A percentile compares a stretch with the other conserved stretches of the same genome.
Conservation (phyloP, 257 asterid genomes). For the Fraxinus pennsylvanica region DNA sequence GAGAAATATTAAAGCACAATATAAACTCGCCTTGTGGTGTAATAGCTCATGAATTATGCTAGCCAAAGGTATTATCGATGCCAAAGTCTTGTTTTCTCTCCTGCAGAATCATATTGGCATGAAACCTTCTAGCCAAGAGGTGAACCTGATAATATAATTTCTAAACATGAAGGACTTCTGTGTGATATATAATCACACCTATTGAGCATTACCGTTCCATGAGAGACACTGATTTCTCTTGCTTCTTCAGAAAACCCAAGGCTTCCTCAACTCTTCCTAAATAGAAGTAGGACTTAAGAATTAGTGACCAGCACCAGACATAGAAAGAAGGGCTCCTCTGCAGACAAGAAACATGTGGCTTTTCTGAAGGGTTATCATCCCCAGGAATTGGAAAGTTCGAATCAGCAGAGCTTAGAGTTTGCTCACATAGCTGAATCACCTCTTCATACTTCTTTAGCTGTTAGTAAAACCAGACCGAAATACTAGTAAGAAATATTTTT, state of each 20-base stretch:
- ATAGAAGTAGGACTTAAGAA: conserved; percentile 69
- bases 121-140: conserved; percentile 22
- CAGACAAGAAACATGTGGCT: conserved; percentile 41
- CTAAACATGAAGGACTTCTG: conserved; percentile 1
- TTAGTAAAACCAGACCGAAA: conserved; percentile 26
- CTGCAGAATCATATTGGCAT: conserved; percentile 38
- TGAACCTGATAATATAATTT: conserved; percentile 13
- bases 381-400: conserved; percentile 37
- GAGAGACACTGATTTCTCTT: conserved; percentile 53
- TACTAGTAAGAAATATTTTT: conserved; percentile 12
- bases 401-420: conserved; percentile 52
- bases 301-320: conserved; percentile 67
- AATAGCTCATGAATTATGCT: conserved; percentile 69
- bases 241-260: conserved; percentile 65
- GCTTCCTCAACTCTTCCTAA: conserved; percentile 90
- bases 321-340: conserved; percentile 56
- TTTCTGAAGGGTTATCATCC: conserved; percentile 34
- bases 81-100: conserved; percentile 47
- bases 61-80: conserved; percentile 64
- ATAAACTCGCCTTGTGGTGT: conserved; percentile 66
- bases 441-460: conserved; percentile 88
- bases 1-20: neutral
- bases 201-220: conserved; percentile 46
- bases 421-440: conserved; percentile 69
- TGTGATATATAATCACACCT: conserved; percentile 13